These are phyloP conservation scores for Daedaleopsis nitida DNA, from an alignment of 768 basidiomycete species.

Conservation along the genomic window DNA sequence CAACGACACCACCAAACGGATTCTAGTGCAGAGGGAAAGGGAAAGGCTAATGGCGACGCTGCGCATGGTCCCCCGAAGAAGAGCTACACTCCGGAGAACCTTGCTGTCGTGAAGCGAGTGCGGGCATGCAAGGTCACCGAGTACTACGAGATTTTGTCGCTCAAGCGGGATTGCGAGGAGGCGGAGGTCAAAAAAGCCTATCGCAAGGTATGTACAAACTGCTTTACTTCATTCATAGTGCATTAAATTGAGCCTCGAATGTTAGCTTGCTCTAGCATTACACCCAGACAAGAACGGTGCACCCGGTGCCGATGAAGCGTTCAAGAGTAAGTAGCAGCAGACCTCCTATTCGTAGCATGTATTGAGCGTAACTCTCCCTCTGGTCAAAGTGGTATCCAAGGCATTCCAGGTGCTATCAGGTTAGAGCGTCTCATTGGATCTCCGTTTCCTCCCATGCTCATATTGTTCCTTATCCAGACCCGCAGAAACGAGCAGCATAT, in stretches of 20 bases:
- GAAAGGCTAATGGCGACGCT: slow-evolving; percentile 55
- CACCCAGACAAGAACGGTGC: slow-evolving; percentile 96
- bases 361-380: slow-evolving; percentile 8
- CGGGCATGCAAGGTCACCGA: slow-evolving; percentile 83
- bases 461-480: slow-evolving; percentile 46
- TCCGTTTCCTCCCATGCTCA: neutral
- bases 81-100: slow-evolving; percentile 85
- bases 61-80: slow-evolving; percentile 52
- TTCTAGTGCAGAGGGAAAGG: slow-evolving; percentile 44
- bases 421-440: slow-evolving; percentile 23
- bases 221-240: neutral
- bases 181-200: slow-evolving; percentile 92
- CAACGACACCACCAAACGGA: slow-evolving; percentile 49
- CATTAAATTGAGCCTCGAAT: neutral
- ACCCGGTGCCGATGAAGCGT: slow-evolving; percentile 97
- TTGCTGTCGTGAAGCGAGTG: slow-evolving; percentile 82
- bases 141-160: slow-evolving; percentile 89
- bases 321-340: slow-evolving; percentile 76
- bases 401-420: slow-evolving; percentile 95
- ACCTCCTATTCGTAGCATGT: neutral
- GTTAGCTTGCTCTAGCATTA: slow-evolving; percentile 75
- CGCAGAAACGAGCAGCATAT: slow-evolving; percentile 86
- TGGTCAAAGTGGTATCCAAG: slow-evolving; percentile 85
- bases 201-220: slow-evolving; percentile 68
- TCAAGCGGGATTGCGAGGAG: slow-evolving; percentile 83